phyloP scores from a whole-genome alignment of 306 rosid genomes.

The Hylodesmum podocarpum region DNA sequence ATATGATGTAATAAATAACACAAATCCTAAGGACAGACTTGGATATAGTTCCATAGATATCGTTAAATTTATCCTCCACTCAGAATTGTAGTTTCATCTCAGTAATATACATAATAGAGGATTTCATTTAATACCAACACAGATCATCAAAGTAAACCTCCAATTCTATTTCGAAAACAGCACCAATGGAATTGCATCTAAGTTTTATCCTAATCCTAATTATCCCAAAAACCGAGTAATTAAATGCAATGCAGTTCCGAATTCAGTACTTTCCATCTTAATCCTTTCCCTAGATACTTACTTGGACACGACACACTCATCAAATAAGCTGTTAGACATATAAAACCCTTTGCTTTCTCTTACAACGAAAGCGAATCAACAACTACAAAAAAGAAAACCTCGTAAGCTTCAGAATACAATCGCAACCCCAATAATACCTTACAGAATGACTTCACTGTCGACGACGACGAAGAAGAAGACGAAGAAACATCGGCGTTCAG shows the following conservation, averaged over 20 bases:
- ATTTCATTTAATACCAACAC: too few relatives aligned
- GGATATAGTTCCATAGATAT: too few relatives aligned
- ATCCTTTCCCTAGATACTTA: neutral
- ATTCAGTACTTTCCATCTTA: neutral
- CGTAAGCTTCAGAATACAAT: neutral
- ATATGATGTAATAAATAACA: neutral
- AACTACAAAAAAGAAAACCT: neutral
- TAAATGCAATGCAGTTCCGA: neutral
- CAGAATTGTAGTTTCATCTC: too few relatives aligned
- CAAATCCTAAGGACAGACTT: neutral
- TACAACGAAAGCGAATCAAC: neutral
- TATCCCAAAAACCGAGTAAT: neutral
- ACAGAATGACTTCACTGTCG: conserved; percentile 45
- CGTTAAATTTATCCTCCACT: too few relatives aligned
- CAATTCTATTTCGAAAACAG: neutral
- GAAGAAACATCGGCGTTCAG: conserved; percentile 47
- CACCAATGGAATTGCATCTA: too few relatives aligned
- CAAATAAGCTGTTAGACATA: neutral
- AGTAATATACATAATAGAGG: too few relatives aligned
- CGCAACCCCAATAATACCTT: conserved; percentile 37
- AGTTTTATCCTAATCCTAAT: neutral
- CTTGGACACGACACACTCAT: neutral
- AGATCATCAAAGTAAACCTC: neutral
- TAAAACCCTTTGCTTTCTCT: neutral
- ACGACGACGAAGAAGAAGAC: conserved; percentile 45